Evolutionary conservation across 1,284 basidiomycete species (phyloP).

Genomic region (Anthracocystis panici-leucophaei): DNA sequence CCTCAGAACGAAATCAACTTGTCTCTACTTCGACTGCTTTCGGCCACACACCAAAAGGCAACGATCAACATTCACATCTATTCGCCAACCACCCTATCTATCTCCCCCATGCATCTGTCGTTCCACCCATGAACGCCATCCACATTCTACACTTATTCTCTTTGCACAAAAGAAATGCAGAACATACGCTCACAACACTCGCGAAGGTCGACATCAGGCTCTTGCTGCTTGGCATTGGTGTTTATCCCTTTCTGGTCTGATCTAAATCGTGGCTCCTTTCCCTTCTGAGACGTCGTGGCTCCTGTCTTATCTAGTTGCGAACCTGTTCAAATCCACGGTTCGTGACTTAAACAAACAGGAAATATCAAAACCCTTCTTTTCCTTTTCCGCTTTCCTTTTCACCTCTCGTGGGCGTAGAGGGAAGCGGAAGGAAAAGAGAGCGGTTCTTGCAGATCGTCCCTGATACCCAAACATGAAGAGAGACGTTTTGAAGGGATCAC

Average conservation of each 20-base stretch:
- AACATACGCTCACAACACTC: slow-evolving; percentile 28
- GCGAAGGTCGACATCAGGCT: not conserved
- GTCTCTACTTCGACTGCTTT: slow-evolving; percentile 2
- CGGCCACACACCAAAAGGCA: slow-evolving; percentile 5
- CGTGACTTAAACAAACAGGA: slow-evolving; percentile 63
- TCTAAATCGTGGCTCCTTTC: not conserved
- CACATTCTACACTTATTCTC: slow-evolving; percentile 17
- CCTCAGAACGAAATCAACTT: slow-evolving; percentile 8
- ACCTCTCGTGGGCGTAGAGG: not conserved
- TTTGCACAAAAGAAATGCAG: slow-evolving; percentile 52
- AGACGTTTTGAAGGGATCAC: slow-evolving; percentile 62
- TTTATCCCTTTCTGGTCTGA: not conserved
- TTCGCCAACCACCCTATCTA: slow-evolving; percentile 4
- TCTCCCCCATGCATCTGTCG: slow-evolving; percentile 21
- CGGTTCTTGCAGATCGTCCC: slow-evolving; percentile 63
- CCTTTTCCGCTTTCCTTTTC: not conserved
- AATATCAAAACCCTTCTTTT: slow-evolving; percentile 23
- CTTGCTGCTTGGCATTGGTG: not conserved
- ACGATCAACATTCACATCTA: slow-evolving; percentile 15
- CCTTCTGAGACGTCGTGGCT: slow-evolving; percentile 2
- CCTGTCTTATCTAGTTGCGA: slow-evolving; percentile 55
- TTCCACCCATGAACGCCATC: slow-evolving; percentile 21
- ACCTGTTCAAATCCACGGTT: slow-evolving; percentile 27
- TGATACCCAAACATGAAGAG: slow-evolving; percentile 30
- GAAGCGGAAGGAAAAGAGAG: not conserved